Percentiles rank a stretch among this genome's conserved stretches.
phyloP scores from a whole-genome alignment of 495 filamentous ascomycete species.

The Neurospora sp. region DNA sequence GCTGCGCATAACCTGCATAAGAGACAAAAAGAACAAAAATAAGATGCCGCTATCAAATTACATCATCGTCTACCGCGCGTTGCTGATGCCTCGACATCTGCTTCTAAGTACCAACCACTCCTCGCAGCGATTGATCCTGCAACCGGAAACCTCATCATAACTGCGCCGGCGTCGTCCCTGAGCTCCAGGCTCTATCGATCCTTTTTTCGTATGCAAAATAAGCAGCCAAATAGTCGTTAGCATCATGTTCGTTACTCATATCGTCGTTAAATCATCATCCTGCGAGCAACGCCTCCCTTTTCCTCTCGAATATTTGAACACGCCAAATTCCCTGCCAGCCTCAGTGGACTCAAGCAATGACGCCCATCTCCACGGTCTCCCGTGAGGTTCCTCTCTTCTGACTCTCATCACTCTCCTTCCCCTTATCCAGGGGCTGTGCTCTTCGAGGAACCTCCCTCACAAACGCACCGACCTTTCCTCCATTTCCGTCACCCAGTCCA shows the following conservation, averaged over 20 bases:
- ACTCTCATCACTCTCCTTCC: not conserved
- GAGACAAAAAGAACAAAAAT: not conserved
- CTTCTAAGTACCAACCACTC: not conserved
- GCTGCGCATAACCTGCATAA: too few relatives aligned
- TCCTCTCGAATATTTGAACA: not conserved
- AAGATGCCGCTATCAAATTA: not conserved
- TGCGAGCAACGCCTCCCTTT: not conserved
- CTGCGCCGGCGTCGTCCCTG: not conserved
- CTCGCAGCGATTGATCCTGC: not conserved
- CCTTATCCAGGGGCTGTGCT: not conserved
- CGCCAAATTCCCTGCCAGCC: not conserved
- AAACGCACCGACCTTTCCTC: not conserved
- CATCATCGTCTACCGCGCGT: not conserved
- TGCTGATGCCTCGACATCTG: not conserved
- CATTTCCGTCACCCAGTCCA: conserved; percentile 8
- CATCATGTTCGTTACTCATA: not conserved
- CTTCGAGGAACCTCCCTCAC: not conserved
- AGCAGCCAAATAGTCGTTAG: not conserved
- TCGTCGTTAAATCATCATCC: not conserved
- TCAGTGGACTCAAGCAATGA: not conserved
- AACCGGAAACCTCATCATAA: not conserved
- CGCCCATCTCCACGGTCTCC: not conserved
- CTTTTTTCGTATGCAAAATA: not conserved
- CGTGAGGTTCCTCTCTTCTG: not conserved
- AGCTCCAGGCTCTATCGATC: not conserved